phyloP scores from a whole-genome alignment of 352 stramenopile genomes.

The Thraustotheca clavata region DNA sequence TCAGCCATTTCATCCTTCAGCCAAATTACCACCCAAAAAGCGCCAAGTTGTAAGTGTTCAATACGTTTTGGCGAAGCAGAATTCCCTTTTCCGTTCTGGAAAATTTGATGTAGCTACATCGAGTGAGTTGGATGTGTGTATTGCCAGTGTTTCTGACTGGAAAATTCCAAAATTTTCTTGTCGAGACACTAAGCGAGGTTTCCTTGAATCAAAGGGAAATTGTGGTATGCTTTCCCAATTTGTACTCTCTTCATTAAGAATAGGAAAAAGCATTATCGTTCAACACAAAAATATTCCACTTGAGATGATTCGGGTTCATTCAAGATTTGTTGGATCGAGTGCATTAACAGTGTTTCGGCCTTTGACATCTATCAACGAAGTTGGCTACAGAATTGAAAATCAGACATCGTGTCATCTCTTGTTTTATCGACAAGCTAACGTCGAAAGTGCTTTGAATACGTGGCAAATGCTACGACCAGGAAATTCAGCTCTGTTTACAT shows the following conservation, averaged over 20 bases:
- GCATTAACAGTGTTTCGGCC: slow-evolving; percentile 3
- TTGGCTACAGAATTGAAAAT: slow-evolving; percentile 18
- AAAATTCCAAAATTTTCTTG: background rate
- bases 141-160: background rate
- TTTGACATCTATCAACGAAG: background rate
- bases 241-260: background rate
- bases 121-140: background rate
- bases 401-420: slow-evolving; percentile 7
- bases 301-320: slow-evolving; percentile 11
- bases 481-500: slow-evolving; percentile 7
- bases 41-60: background rate
- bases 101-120: slow-evolving; percentile 8
- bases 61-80: slow-evolving; percentile 7
- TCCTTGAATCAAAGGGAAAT: background rate
- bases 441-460: background rate
- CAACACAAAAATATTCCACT: background rate
- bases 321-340: slow-evolving; percentile 1
- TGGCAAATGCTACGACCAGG: slow-evolving; percentile 14
- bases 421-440: slow-evolving; percentile 17
- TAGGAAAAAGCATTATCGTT: background rate
- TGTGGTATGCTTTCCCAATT: background rate
- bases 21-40: background rate
- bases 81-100: background rate
- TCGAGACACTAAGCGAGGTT: background rate
- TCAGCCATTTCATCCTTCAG: slow-evolving; percentile 2